phyloP scores from a whole-genome alignment of 139 green algal genomes.

The Chlamydomonas incerta region DNA sequence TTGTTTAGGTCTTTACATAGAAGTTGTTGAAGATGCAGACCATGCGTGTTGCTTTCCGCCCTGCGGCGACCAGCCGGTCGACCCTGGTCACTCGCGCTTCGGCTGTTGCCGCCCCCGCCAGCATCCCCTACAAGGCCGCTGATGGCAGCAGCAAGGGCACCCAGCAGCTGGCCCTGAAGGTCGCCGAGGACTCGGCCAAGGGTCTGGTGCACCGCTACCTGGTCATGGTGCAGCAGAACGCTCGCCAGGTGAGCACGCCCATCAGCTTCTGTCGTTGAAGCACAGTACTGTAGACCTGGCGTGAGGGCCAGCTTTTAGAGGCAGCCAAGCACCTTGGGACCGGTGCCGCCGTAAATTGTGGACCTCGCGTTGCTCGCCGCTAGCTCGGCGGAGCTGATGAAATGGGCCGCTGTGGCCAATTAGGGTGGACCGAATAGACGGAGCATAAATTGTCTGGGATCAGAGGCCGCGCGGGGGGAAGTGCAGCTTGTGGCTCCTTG shows the following conservation, averaged over 20 bases:
- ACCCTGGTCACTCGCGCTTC: constrained; percentile 56
- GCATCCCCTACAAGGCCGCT: constrained; percentile 72
- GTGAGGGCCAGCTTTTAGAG: too few relatives aligned
- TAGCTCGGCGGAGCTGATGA: too few relatives aligned
- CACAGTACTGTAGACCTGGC: too few relatives aligned
- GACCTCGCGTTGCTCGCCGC: too few relatives aligned
- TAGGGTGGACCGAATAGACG: too few relatives aligned
- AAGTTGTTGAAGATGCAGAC: constrained; percentile 17
- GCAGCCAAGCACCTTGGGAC: too few relatives aligned
- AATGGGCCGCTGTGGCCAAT: too few relatives aligned
- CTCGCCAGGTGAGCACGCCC: constrained; percentile 69
- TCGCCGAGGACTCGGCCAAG: constrained; percentile 83
- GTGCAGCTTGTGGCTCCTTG: too few relatives aligned
- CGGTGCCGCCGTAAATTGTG: too few relatives aligned
- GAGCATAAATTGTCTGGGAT: too few relatives aligned
- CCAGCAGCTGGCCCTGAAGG: constrained; percentile 76
- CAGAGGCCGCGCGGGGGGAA: too few relatives aligned
- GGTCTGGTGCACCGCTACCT: constrained; percentile 95
- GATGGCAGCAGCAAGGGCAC: constrained; percentile 74
- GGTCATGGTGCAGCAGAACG: constrained; percentile 86
- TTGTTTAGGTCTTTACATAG: not conserved
- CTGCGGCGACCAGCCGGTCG: not conserved
- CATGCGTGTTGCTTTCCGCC: constrained; percentile 25
- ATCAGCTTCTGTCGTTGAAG: too few relatives aligned
- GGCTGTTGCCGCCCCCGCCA: constrained; percentile 60